Evolutionary conservation across 2,329 filamentous ascomycete species (phyloP).

Genomic region (Mariannaea elegans): DNA sequence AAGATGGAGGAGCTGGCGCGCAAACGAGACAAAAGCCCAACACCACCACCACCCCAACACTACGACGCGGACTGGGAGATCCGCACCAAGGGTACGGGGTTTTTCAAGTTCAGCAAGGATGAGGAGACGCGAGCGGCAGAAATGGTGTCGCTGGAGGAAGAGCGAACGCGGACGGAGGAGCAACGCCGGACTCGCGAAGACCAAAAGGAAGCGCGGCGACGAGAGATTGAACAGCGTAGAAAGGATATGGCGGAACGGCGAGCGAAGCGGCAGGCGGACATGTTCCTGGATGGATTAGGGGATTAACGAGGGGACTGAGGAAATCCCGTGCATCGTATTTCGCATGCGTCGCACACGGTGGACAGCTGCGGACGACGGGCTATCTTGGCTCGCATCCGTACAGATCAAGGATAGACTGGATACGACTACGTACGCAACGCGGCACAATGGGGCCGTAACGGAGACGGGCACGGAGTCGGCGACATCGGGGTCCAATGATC

Average conservation of each 20-base stretch:
- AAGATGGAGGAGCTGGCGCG: constrained; percentile 82
- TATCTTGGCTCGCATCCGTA: not conserved
- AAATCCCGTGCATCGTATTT: not conserved
- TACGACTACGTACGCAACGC: constrained; percentile 9
- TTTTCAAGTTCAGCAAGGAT: constrained; percentile 88
- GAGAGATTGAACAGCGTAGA: constrained; percentile 71
- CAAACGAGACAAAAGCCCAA: constrained; percentile 80
- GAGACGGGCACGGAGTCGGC: constrained; percentile 7
- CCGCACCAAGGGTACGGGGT: constrained; percentile 86
- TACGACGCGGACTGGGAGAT: constrained; percentile 89
- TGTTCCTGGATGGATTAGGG: constrained; percentile 71
- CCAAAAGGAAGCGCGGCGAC: constrained; percentile 65
- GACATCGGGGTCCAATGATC: constrained; percentile 12
- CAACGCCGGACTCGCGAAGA: constrained; percentile 64
- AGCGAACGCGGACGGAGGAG: constrained; percentile 74
- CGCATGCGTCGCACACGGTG: not conserved
- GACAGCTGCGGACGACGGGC: too few relatives aligned
- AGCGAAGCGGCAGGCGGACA: constrained; percentile 75
- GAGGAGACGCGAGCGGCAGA: constrained; percentile 71
- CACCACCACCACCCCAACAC: constrained; percentile 81
- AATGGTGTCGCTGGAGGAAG: constrained; percentile 77
- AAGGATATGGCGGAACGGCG: constrained; percentile 68
- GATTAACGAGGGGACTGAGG: constrained; percentile 18
- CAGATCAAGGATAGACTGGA: not conserved
- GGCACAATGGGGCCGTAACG: not conserved